These are phyloP conservation scores for Rhodomyrtus tomentosa DNA, from an alignment of 345 rosid species.

Conservation along the genomic window DNA sequence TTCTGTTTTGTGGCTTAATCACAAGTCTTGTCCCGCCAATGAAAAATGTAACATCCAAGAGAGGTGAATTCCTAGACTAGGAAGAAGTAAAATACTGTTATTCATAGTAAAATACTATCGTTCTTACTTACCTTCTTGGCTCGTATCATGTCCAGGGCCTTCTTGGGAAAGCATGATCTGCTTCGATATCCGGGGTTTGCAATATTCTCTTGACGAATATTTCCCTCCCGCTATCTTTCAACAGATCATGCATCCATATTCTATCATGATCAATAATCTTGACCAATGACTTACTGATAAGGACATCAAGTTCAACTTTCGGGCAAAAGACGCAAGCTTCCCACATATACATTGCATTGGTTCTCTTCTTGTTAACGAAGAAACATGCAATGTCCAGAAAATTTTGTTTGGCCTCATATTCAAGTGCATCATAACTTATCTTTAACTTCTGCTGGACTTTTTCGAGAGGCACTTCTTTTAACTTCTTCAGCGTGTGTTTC, in stretches of 20 bases:
- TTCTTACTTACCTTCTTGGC: neutral
- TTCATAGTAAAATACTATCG: neutral
- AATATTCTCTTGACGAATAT: neutral
- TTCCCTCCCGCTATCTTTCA: neutral
- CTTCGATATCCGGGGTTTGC: rapidly evolving
- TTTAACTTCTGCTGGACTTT: neutral
- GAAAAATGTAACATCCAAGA: neutral
- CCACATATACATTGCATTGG: neutral
- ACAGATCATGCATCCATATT: neutral
- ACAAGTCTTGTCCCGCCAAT: too few relatives aligned
- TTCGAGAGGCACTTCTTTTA: neutral
- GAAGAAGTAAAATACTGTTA: neutral
- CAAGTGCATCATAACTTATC: neutral
- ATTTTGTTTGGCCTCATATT: rapidly evolving
- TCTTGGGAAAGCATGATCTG: neutral
- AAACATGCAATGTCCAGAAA: neutral
- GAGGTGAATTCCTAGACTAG: neutral
- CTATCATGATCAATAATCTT: neutral
- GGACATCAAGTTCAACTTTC: neutral
- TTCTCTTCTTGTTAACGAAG: neutral
- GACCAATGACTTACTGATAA: rapidly evolving
- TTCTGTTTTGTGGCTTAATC: too few relatives aligned
- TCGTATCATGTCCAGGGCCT: rapidly evolving
- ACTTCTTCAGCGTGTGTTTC: neutral
- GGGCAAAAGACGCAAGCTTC: neutral